phyloP scores from a whole-genome alignment of 2,329 filamentous ascomycete species.

The Diaporthe capsici region DNA sequence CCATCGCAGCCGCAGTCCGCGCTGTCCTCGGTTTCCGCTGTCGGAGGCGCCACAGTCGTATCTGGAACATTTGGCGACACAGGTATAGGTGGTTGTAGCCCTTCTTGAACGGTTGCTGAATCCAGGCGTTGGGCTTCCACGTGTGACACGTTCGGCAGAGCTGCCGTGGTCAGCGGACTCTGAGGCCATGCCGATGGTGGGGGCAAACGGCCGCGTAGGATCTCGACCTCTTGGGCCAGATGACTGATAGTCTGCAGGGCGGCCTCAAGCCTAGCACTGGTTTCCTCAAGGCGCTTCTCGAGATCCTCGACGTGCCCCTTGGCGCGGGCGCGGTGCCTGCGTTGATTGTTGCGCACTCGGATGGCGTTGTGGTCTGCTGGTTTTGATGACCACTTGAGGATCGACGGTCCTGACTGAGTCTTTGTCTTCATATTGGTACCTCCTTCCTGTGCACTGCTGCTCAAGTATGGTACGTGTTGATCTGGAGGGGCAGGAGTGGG shows the following conservation, averaged over 20 bases:
- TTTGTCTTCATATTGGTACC: background rate
- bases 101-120: background rate
- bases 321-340: constrained; percentile 62
- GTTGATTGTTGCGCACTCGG: constrained; percentile 66
- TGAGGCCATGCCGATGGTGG: background rate
- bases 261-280: constrained; percentile 43
- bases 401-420: background rate
- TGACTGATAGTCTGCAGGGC: constrained; percentile 42
- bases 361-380: constrained; percentile 50
- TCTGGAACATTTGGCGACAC: background rate
- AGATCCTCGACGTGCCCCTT: constrained; percentile 56
- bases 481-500: background rate
- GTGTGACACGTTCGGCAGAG: background rate
- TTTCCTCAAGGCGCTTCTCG: constrained; percentile 49
- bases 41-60: too few species aligned
- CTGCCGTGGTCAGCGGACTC: background rate
- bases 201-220: background rate
- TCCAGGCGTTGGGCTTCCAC: background rate
- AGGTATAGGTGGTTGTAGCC: background rate
- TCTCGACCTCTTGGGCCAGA: constrained; percentile 38
- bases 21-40: background rate
- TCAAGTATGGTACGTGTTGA: background rate
- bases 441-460: rapidly evolving
- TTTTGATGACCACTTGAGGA: constrained; percentile 48
- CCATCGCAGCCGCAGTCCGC: constrained; percentile 23